These are phyloP conservation scores for Glonium stellatum DNA, from an alignment of 495 filamentous ascomycete species.

Conservation along the genomic window DNA sequence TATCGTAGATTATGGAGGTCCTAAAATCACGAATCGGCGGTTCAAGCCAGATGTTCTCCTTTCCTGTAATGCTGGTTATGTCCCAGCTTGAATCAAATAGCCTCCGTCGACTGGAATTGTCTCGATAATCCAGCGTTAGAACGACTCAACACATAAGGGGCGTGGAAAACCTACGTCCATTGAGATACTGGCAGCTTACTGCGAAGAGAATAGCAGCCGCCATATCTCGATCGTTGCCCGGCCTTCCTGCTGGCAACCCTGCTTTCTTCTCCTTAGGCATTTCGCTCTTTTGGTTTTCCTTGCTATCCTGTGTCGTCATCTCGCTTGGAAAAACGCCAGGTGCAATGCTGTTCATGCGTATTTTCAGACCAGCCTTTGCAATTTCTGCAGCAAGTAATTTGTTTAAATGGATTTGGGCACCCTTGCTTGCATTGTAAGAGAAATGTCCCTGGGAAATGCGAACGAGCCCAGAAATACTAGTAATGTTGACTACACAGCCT, in stretches of 20 bases:
- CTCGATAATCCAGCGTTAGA: no score
- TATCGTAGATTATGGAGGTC: no score
- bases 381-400: conserved; percentile 50
- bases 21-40: no score
- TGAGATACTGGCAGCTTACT: conserved; percentile 62
- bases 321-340: conserved; percentile 50
- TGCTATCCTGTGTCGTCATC: conserved; percentile 49
- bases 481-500: conserved; percentile 24
- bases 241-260: conserved; percentile 53
- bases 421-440: conserved; percentile 49
- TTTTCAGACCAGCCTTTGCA: conserved; percentile 37
- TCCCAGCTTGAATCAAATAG: conserved; percentile 3
- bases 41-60: no score
- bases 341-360: conserved; percentile 43
- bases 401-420: conserved; percentile 47
- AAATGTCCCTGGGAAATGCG: conserved; percentile 48
- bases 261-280: conserved; percentile 54
- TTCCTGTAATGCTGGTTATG: background rate
- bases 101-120: conserved; percentile 56
- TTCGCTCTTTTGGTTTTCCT: conserved; percentile 56
- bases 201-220: conserved; percentile 57
- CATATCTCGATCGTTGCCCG: conserved; percentile 70
- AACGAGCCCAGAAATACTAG: conserved; percentile 42
- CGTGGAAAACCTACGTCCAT: no score
- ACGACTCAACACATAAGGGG: no score